Evolutionary conservation across 139 green algal species (phyloP), one percentile per base, ranked within the genome.

Genomic region (Pleodorina starrii): DNA sequence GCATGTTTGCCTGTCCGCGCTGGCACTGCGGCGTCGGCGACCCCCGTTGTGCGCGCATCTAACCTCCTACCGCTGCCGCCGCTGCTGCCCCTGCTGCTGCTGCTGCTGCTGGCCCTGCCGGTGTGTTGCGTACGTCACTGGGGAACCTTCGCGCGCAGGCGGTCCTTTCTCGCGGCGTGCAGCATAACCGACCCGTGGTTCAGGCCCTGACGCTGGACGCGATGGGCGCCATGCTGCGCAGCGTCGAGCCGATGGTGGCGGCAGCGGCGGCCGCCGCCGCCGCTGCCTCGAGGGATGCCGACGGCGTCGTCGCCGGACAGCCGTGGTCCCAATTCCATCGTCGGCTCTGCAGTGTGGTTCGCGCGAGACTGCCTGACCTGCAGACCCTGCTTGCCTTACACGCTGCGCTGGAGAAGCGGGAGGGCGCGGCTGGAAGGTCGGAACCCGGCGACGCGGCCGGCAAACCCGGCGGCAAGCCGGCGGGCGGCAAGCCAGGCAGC

Each of bases 161-260:
- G 10, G 85, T 92, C 11, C 87, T 97, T n/a, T 95, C 94, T 6
- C 90, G 93, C 0, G 95, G 95, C 29, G n/a, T 96, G 44, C 95
- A 97, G 92, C 94, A 97, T 82, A 16, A 38, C 16, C 59, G 59
- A 66, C 75, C 51, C 25, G 57, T 94, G 43, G 94, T 97, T 50
- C 81, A 63, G 50, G 60, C 93, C 21, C 90, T 96, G 32, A 91
- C 82, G 43, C 92, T 96, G 36, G 88, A 84, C 60, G 57, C 93
- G 12, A 48, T 95, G 54, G 60, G 89, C 43, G 57, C 68, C 7
- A 38, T 89, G 21, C 46, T 97, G n/a, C 3, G 48, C 9, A 86
- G 83, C 36, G 43, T 88, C 27, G 17, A 71, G 76, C 87, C 43
- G 23, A 66, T 87, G 57, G 17, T 88, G 7, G 44, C 84, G 40